These are phyloP conservation scores for Morella rubra DNA, from an alignment of 306 rosid species.

Conservation along the genomic window DNA sequence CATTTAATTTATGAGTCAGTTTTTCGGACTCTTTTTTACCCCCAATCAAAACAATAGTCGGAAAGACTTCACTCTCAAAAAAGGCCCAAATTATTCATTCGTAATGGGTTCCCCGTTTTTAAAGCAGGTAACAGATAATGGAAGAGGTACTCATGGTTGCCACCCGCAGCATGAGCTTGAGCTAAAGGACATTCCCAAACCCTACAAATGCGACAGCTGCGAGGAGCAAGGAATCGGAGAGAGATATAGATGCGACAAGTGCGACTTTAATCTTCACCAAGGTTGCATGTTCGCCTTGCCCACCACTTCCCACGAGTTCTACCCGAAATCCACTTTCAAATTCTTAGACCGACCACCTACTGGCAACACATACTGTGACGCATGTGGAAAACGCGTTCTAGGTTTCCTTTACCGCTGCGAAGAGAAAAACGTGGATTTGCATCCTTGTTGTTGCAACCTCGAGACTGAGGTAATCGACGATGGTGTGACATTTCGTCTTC, in stretches of 20 bases:
- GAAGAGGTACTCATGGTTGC: too few relatives aligned
- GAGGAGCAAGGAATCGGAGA: conserved; percentile 15
- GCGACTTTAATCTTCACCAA: conserved; percentile 18
- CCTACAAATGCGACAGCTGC: conserved; percentile 20
- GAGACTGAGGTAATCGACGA: background rate
- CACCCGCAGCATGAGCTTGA: conserved; percentile 7
- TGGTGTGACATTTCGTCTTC: conserved; percentile 1
- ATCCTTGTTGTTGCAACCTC: conserved; percentile 9
- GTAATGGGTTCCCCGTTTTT: too few relatives aligned
- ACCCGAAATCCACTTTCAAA: background rate
- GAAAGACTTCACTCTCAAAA: too few relatives aligned
- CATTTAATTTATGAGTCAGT: too few relatives aligned
- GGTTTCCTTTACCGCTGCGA: conserved; percentile 5
- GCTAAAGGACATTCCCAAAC: background rate
- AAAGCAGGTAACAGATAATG: too few relatives aligned
- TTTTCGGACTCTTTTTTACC: too few relatives aligned
- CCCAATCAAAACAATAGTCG: too few relatives aligned
- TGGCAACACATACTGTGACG: background rate
- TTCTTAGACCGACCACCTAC: background rate
- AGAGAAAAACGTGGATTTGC: background rate
- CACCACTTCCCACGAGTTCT: background rate
- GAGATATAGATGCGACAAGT: conserved; percentile 16
- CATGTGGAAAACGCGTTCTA: conserved; percentile 5
- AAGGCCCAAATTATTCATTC: too few relatives aligned
- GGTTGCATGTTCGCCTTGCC: conserved; percentile 11